Base-by-base conservation (phyloP, 2,329 filamentous ascomycete species). In the Stachybotrys chlorohalonatus region DNA sequence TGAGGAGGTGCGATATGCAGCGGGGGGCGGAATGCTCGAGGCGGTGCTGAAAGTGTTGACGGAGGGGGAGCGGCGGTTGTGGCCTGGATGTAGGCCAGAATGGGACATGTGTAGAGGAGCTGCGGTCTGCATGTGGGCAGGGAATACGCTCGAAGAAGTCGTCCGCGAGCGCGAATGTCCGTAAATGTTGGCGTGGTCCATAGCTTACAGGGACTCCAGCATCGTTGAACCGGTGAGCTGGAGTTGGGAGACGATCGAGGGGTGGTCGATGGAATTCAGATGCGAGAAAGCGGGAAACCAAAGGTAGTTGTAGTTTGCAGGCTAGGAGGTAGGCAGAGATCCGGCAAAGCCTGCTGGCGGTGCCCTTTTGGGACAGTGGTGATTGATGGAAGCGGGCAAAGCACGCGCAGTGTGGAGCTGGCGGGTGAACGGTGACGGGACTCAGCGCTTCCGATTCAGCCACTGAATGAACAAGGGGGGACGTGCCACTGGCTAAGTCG, bases 11-110 rank as follows among this genome's bases (percentile, higher is more conserved):
- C 80, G 78, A 68, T 80, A 82, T 61, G 75, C 78, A 58, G 74
- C 81, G 61, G 78, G 82, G 60, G 76, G 83, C 57, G 66, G 85
- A 52, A 85, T 80, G 59, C 84, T 89, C n/a, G 85, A 87, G 42
- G 83, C 76, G 54, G 87, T 91, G 65, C 83, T 87, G 66, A 84
- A 82, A 24, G 80, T 83, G 74, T 89, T 76, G 70, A 90, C 72
- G 70, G 86, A 72, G 70, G 90, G 74, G 68, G 85, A 78, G 61
- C 81, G 78, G 58, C 81, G 78, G 53, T 71, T 74, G 62, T 80
- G 74, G 55, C 67, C 68, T 8, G 61, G 60, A 53, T 63, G 65
- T 51, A 60, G 59, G 17, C 55, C 61, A 53, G 67, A 67, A n/a
- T 69, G 66, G 56, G 62, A 56, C 24, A 69, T 64, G 55, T 70